Evolutionary conservation across 345 rosid genomes (phyloP), one percentile per base, ranked within the genome.

Genomic region (Sonneratia alba): DNA sequence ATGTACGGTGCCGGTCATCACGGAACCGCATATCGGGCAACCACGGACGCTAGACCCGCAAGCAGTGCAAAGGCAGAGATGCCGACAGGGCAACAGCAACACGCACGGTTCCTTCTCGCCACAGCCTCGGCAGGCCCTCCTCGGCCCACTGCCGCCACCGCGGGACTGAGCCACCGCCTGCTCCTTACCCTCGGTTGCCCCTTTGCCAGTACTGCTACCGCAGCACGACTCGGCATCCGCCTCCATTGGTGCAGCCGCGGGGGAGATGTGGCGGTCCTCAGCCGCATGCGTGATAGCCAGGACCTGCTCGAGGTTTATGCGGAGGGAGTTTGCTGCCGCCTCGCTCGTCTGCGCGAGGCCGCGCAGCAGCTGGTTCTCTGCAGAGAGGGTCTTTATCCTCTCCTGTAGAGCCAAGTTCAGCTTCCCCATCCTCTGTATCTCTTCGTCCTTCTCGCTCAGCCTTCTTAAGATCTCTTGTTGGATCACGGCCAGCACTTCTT

Each of bases 31-130:
- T 22, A 57, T 11, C 7, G 63, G 63, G 34, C 63, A 57, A 11
- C 63, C 63, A 57, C 21, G 63, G 21, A n/a, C 3, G 11, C 3
- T 22, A 2, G 63, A 87, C 82, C 92, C 89, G 76, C 96, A 85
- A 38, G 80, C 72, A 56, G 89, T 66, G 78, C 97, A 92, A 69
- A 92, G 83, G 87, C 97, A 88, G 49, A 92, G 81, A 79, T 92
- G 98, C 80, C 96, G 80, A 81, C 98, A 92, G 47, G 98, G 96
- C 78, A 90, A 70, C 78, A 92, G 73, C 89, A 92, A 49, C 81
- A 90, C 96, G 66, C 90, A 78, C 9, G 91, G 76, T 61, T 90
- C 94, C 77, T 73, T 80, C 79, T 77, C 83, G 82, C 96, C 88
- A 76, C 98, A 92, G 77, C 77, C 80, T 68, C 79, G 73, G 76